Evolutionary conservation across 768 basidiomycete genomes (phyloP).

Genomic region (Hebeloma cylindrosporum): DNA sequence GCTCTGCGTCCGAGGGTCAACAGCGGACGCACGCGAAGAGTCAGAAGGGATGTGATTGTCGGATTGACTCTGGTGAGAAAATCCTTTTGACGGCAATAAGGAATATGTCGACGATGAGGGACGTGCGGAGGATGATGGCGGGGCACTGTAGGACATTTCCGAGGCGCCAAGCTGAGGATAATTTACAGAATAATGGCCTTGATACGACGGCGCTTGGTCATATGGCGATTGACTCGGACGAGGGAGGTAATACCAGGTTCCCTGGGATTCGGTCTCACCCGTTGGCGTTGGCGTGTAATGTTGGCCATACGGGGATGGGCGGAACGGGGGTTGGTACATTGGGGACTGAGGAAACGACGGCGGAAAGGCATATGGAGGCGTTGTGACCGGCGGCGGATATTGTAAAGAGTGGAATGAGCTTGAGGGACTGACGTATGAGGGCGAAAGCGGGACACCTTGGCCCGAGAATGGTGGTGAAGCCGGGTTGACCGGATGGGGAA

Average conservation of each 20-base stretch:
- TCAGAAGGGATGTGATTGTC: constrained; percentile 10
- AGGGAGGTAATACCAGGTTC: constrained; percentile 55
- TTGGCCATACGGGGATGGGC: constrained; percentile 36
- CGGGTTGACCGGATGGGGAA: constrained; percentile 26
- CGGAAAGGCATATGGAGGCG: constrained; percentile 37
- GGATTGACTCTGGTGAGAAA: constrained; percentile 2
- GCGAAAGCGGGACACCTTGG: constrained; percentile 25
- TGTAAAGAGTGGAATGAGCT: constrained; percentile 34
- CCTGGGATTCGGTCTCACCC: constrained; percentile 40
- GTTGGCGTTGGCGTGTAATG: constrained; percentile 30
- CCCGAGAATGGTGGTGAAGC: constrained; percentile 24
- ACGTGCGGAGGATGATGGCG: too few species aligned
- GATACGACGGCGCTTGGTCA: constrained; percentile 30
- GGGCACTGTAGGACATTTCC: constrained; percentile 21
- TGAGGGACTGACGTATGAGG: constrained; percentile 27
- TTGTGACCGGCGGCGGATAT: constrained; percentile 32
- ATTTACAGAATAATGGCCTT: constrained; percentile 29
- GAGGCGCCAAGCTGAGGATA: constrained; percentile 28
- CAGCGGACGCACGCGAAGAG: constrained; percentile 9
- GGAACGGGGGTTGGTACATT: constrained; percentile 36
- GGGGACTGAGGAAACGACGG: constrained; percentile 33
- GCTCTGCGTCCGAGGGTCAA: constrained; percentile 2
- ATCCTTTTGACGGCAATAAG: constrained; percentile 7
- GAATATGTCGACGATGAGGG: constrained; percentile 22
- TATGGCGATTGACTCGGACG: constrained; percentile 28